Base-by-base conservation (phyloP, 176 grass and related monocot genomes). In the Musa beccarii region DNA sequence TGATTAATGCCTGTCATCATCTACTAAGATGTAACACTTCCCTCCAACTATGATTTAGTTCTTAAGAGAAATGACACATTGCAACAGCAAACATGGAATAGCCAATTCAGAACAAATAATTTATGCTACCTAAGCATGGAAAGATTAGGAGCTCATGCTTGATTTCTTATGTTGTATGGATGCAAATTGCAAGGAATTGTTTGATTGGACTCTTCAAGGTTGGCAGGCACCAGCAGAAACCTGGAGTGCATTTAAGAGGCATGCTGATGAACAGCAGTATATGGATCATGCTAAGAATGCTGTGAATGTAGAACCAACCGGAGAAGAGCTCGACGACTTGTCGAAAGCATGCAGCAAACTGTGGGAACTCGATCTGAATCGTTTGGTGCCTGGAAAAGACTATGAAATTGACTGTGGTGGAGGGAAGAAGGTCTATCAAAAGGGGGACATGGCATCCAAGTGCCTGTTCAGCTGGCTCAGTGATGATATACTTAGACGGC, bases 371-470 rank as follows among this genome's bases (percentile, higher is more conserved):
- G 94, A 98, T 73, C 24, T 83, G 56, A 93, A 98, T 69, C 86
- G 88, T 73, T 79, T 98, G 10, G 69, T 89, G 80, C 94, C 94
- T 70, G 90, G 86, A 69, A 89, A 89, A 73, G 88, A 93, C 82
- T 98, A 93, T 64, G 82, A 71, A 67, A 93, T 98, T 1, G 83
- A 93, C 57, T 87, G 86, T 73, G 90, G 94, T 2, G 80, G 90
- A 19, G 94, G 94, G 24, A 98, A 98, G 79, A 98, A 93, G 78
- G 90, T 98, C 59, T 98, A 98, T 66, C 82, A 85, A 63, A 81
- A 91, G 81, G 94, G 86, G 43, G 90, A 98, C 81, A 91, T 85
- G 90, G 90, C 94, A 70, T 73, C 72, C 53, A 86, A 80, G 78
- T 87, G 71, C 62, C 78, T 98, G 57, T 93, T 98, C 83, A 89